These are phyloP conservation scores for Leptosphaerulina australis DNA, from an alignment of 2,329 filamentous ascomycete genomes.

Conservation along the genomic window DNA sequence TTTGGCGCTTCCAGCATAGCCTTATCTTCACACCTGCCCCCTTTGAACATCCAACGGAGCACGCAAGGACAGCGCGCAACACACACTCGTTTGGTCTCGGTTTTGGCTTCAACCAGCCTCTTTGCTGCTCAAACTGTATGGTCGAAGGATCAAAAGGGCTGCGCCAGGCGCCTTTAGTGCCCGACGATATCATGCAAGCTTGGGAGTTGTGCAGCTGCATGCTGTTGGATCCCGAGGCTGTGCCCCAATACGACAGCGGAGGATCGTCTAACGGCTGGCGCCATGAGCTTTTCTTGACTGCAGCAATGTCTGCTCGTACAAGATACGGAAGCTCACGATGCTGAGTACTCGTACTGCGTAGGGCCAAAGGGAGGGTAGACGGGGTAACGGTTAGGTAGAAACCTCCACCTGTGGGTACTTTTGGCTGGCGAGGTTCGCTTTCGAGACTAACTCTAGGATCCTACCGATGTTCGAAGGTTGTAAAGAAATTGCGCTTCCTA, in stretches of 20 bases:
- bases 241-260: conserved; percentile 28
- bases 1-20: conserved; percentile 2
- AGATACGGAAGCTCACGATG: conserved; percentile 19
- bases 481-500: conserved; percentile 4
- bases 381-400: conserved; percentile 27
- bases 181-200: conserved; percentile 20
- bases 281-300: conserved; percentile 26
- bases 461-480: background rate
- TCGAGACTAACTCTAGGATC: background rate
- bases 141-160: conserved; percentile 36
- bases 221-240: conserved; percentile 29
- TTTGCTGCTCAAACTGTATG: conserved; percentile 12
- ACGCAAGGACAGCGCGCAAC: background rate
- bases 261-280: conserved; percentile 31
- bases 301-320: conserved; percentile 18
- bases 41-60: background rate
- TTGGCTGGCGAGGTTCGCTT: background rate
- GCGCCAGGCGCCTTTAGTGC: conserved; percentile 39
- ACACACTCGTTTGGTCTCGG: conserved; percentile 21
- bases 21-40: conserved; percentile 1
- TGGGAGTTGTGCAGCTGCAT: conserved; percentile 26
- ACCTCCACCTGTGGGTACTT: conserved; percentile 12
- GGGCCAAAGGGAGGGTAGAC: background rate
- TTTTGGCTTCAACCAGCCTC: conserved; percentile 31
- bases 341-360: conserved; percentile 3